A percentile compares a stretch with the other conserved stretches of the same genome.
phyloP scores from a whole-genome alignment of 202 grass and related monocot genomes.

The Schoenoplectus tabernaemontani region DNA sequence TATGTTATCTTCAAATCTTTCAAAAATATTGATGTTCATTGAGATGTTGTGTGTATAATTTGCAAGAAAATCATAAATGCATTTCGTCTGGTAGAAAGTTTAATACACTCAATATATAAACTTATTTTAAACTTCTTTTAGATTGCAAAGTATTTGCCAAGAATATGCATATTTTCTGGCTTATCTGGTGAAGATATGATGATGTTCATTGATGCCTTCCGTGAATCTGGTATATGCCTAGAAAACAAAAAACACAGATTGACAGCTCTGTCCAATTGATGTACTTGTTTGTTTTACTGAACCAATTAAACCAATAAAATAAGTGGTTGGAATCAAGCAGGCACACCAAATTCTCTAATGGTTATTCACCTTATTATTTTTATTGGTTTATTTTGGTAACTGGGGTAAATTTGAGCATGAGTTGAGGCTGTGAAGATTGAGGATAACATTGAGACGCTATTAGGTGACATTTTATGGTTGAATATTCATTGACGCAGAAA shows the following conservation, averaged over 20 bases:
- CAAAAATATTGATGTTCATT: background rate
- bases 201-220: slow-evolving; percentile 92
- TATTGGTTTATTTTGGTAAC: background rate
- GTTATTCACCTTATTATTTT: background rate
- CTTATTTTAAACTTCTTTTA: slow-evolving; percentile 19
- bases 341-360: background rate
- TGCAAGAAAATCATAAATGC: background rate
- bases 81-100: background rate
- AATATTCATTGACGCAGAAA: background rate
- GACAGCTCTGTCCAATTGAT: background rate
- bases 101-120: background rate
- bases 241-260: background rate
- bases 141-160: slow-evolving; percentile 54
- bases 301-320: background rate
- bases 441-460: background rate
- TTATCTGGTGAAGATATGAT: slow-evolving; percentile 94
- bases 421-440: background rate
- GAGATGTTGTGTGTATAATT: background rate
- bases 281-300: background rate
- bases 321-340: background rate
- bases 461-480: background rate
- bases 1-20: background rate
- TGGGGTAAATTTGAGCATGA: background rate
- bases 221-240: slow-evolving; percentile 59
- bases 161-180: slow-evolving; percentile 79